Base-by-base conservation (phyloP, 257 asterid genomes). In the Solanum virginianum region DNA sequence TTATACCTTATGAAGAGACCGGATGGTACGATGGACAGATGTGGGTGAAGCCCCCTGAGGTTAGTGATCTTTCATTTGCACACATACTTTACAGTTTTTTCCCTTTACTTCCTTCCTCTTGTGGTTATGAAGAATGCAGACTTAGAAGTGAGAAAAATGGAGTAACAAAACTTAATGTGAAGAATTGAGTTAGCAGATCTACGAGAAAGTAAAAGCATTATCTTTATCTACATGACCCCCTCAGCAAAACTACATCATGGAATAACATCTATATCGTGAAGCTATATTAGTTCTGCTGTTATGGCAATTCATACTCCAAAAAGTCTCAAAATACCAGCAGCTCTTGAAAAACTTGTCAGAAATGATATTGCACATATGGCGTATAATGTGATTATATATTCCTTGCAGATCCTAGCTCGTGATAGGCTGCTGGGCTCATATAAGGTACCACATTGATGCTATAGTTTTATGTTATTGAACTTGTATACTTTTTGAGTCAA, bases 31-130 rank as follows among this genome's bases (percentile, higher is more conserved):
- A 94, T 83, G 97, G 98, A 22, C 99, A 94, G 88, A 93, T 96
- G 97, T 94, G 99, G 98, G 99, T 94, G 56, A 93, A 94, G 86
- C 99, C 98, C 86, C 99, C 98, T 15, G 98, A 96, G 95, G 98
- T 94, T 65, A 80, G 93, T 54, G 59, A 57, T 83, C 29, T 29
- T 62, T 59, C 84, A 71, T 56, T 77, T 20, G 81, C 62, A 45
- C 1, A 26, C 26, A 26, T 75, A 75, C 8, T 15, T 77, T 26
- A 51, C 82, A 77, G n/a, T n/a, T 26, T 12, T 49, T 16, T 53
- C 47, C 53, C 82, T 26, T 26, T 9, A 18, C 47, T 79, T 53
- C 82, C 65, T 79, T 29, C 47, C 47, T 6, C 20, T 75, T 22
- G 5, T 75, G 60, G 5, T 22, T 49, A 24, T 7, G 60, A 49